phyloP scores from a whole-genome alignment of 148 eudicot genomes.

The Rheum nobile region DNA sequence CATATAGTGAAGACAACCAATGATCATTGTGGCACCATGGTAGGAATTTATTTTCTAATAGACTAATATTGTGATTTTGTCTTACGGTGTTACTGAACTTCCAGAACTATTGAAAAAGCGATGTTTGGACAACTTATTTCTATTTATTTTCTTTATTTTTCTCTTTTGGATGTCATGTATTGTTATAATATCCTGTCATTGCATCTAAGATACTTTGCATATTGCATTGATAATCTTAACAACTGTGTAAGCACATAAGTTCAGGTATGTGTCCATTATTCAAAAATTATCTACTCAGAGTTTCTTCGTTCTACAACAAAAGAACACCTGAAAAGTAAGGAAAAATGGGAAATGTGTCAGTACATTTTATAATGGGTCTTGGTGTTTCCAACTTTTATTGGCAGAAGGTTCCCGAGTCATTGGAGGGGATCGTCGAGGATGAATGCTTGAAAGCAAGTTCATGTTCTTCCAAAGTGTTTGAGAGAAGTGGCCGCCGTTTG shows the following conservation, averaged over 20 bases:
- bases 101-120: no score
- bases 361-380: neutral
- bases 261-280: conserved; percentile 27
- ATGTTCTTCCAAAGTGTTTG: conserved; percentile 41
- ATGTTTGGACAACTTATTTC: no score
- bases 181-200: no score
- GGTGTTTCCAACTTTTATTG: neutral
- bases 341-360: no score
- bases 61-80: no score
- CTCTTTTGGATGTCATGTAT: no score
- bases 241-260: conserved; percentile 41
- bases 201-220: conserved; percentile 58
- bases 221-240: conserved; percentile 48
- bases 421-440: conserved; percentile 37
- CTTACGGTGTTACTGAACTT: no score
- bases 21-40: no score
- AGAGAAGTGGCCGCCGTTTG: conserved; percentile 40
- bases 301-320: neutral
- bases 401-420: conserved; percentile 40
- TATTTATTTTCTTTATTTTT: no score
- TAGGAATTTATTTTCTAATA: no score
- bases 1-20: no score
- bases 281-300: neutral
- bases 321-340: neutral
- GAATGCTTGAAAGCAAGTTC: conserved; percentile 37